phyloP scores from a whole-genome alignment of 495 filamentous ascomycete species.

The Delitschia confertaspora region DNA sequence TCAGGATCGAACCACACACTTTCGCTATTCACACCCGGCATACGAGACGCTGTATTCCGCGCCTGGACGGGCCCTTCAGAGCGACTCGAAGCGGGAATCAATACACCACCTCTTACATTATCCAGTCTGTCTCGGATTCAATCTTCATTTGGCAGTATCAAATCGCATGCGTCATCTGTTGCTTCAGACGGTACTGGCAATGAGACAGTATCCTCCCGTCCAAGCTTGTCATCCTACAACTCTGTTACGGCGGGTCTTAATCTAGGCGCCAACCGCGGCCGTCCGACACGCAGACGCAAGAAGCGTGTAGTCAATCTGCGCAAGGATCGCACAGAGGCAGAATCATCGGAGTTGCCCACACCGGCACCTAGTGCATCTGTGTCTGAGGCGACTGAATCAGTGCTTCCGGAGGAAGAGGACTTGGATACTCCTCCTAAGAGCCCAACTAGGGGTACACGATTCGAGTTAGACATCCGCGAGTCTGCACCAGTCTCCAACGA shows the following conservation, averaged over 20 bases:
- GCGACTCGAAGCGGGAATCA: constrained; percentile 50
- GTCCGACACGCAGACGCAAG: constrained; percentile 73
- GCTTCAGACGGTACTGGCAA: constrained; percentile 22
- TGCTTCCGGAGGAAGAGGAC: constrained; percentile 50
- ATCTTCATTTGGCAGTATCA: constrained; percentile 28
- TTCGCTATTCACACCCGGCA: constrained; percentile 75
- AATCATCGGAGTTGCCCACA: constrained; percentile 31
- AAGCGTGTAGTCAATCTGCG: constrained; percentile 89
- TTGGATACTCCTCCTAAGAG: constrained; percentile 40
- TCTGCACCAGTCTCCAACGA: constrained; percentile 5
- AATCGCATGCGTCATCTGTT: constrained; percentile 26
- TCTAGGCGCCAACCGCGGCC: constrained; percentile 54
- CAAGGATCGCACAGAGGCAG: constrained; percentile 41
- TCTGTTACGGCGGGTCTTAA: constrained; percentile 48
- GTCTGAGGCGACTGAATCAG: constrained; percentile 42
- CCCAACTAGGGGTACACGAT: constrained; percentile 33
- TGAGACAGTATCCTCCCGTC: constrained; percentile 17
- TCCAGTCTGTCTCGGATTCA: constrained; percentile 34
- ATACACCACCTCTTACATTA: constrained; percentile 24
- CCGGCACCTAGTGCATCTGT: constrained; percentile 35
- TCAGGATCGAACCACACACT: constrained; percentile 77
- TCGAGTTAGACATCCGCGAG: constrained; percentile 24
- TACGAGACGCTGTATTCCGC: constrained; percentile 76
- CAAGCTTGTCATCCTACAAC: constrained; percentile 28
- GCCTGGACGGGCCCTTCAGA: constrained; percentile 85